Conservation (phyloP, 1,284 basidiomycete genomes). For the Irpex sp. region DNA sequence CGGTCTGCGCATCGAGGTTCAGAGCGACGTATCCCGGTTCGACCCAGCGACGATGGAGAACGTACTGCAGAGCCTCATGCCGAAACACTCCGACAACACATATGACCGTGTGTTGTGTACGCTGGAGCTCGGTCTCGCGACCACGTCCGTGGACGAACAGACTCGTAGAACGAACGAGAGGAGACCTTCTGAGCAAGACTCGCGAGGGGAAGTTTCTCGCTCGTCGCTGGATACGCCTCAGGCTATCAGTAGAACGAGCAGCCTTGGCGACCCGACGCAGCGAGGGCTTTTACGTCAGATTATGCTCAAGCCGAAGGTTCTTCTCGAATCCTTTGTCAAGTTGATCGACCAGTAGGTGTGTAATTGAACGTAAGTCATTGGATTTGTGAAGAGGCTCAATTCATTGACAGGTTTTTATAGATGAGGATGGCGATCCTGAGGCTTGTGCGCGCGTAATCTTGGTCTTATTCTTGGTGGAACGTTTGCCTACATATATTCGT, state of each 20-base stretch:
- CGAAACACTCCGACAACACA: constrained; percentile 17
- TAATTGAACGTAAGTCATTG: neutral
- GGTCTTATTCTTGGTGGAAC: neutral
- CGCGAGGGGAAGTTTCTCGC: neutral
- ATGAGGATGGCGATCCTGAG: no score
- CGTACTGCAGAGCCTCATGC: constrained; percentile 25
- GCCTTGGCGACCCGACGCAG: neutral
- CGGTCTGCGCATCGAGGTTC: constrained; percentile 2
- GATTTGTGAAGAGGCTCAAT: no score
- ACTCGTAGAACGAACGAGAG: neutral
- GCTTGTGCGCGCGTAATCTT: no score
- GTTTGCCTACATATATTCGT: neutral
- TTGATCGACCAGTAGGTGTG: neutral
- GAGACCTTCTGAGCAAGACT: neutral
- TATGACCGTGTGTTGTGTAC: constrained; percentile 29
- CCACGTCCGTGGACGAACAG: neutral
- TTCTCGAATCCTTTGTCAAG: neutral
- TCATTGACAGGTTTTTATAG: no score
- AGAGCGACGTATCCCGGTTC: constrained; percentile 18
- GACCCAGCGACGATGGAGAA: constrained; percentile 29
- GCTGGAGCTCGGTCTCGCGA: constrained; percentile 29
- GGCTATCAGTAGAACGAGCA: neutral
- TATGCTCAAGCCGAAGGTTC: neutral
- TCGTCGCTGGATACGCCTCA: neutral
- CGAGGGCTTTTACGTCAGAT: neutral